A percentile compares a stretch with the other conserved stretches of the same genome.
These are phyloP conservation scores for Trypanosoma conorhini DNA, from an alignment of 208 protist species.

Conservation along the genomic window DNA sequence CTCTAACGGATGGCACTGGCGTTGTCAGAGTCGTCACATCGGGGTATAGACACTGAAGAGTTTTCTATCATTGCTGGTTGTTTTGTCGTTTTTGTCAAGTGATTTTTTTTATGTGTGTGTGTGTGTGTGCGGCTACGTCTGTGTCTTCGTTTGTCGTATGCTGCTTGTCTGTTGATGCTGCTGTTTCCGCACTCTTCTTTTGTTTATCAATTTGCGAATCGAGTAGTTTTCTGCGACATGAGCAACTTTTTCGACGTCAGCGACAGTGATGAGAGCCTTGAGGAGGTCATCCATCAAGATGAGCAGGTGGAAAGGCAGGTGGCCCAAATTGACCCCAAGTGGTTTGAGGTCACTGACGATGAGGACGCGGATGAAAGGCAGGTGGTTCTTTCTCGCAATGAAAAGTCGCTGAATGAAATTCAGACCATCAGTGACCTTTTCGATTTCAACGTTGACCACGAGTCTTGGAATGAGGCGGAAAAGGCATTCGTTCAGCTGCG, in stretches of 20 bases:
- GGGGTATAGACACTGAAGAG: not conserved
- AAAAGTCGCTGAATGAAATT: conserved; percentile 58
- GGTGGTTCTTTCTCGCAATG: conserved; percentile 58
- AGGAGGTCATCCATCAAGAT: conserved; percentile 33
- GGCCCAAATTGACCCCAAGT: conserved; percentile 67
- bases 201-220: not conserved
- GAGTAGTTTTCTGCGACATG: conserved; percentile 14
- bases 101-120: conserved; percentile 1
- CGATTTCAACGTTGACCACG: conserved; percentile 40
- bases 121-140: not conserved
- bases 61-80: not conserved
- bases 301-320: conserved; percentile 43
- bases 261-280: conserved; percentile 57
- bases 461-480: conserved; percentile 38
- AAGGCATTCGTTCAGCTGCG: conserved; percentile 32
- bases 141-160: not conserved
- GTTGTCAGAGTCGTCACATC: not conserved
- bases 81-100: not conserved
- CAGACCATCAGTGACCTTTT: conserved; percentile 50
- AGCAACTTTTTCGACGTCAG: conserved; percentile 44
- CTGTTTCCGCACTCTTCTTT: conserved; percentile 14
- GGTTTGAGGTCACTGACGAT: conserved; percentile 78
- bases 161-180: not conserved
- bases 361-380: conserved; percentile 64
- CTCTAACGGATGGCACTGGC: not conserved